Percentiles rank a stretch among this genome's conserved stretches.
Conservation (phyloP, 2,329 filamentous ascomycete species). For the Aspergillus udagawae region DNA sequence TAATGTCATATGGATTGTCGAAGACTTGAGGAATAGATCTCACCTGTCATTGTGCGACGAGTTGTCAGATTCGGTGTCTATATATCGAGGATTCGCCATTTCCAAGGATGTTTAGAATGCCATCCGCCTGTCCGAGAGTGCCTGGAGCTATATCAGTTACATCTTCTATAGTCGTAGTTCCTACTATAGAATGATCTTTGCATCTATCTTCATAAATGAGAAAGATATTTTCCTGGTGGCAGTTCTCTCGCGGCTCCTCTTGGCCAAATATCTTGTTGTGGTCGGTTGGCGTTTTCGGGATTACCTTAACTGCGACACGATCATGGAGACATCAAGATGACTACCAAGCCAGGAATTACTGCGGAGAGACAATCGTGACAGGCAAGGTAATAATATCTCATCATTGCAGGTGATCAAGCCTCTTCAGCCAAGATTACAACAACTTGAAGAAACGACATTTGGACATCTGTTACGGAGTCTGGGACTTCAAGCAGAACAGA, state of each 20-base stretch:
- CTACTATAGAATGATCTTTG: not conserved
- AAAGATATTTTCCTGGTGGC: not conserved
- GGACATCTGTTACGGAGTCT: not conserved
- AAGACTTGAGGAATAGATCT: not conserved
- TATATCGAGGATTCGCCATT: not conserved
- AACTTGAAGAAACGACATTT: not conserved
- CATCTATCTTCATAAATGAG: not conserved
- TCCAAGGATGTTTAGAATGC: too few species aligned
- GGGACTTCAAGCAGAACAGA: too few species aligned
- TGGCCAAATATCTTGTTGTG: too few species aligned
- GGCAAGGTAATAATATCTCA: not conserved
- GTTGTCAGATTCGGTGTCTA: not conserved
- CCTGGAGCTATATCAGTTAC: not conserved
- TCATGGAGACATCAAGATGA: too few species aligned
- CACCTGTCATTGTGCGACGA: not conserved
- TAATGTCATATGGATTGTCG: not conserved
- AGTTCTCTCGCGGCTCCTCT: too few species aligned
- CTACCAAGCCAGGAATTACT: not conserved
- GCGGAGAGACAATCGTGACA: not conserved
- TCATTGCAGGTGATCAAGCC: too few species aligned
- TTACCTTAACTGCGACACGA: too few species aligned
- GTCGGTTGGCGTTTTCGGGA: too few species aligned
- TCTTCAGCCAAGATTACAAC: not conserved
- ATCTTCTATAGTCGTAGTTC: not conserved
- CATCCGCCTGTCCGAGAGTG: not conserved